Percentiles rank a stretch among this genome's conserved stretches.
Conservation (phyloP, 2,329 filamentous ascomycete species). For the Claviceps fusiformis region DNA sequence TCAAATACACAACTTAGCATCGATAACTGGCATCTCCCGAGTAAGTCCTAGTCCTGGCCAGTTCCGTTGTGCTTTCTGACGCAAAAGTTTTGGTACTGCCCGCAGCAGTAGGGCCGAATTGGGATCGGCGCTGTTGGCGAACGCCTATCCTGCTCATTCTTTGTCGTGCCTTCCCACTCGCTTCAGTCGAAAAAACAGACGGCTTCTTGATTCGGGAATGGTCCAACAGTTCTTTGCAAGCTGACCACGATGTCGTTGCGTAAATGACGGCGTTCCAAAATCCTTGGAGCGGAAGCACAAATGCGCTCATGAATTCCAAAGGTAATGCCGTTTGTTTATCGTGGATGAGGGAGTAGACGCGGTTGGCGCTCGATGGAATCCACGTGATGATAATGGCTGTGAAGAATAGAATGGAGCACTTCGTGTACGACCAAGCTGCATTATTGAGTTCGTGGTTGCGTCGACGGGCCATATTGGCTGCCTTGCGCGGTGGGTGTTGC, state of each 20-base stretch:
- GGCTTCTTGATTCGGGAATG: conserved; percentile 20
- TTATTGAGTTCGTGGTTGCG: conserved; percentile 41
- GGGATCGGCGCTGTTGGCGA: background rate
- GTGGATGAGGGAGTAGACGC: conserved; percentile 56
- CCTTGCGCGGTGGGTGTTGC: conserved; percentile 10
- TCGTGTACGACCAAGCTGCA: conserved; percentile 56
- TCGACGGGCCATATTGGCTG: conserved; percentile 18
- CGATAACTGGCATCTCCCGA: conserved; percentile 19
- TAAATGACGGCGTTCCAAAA: conserved; percentile 80
- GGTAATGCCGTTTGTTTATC: conserved; percentile 36
- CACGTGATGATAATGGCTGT: conserved; percentile 58
- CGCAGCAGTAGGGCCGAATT: conserved; percentile 18
- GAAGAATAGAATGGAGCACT: conserved; percentile 59
- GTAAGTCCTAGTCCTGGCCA: conserved; percentile 25
- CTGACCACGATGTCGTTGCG: conserved; percentile 51
- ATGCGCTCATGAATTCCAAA: conserved; percentile 56
- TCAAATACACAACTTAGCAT: background rate
- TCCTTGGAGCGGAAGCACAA: conserved; percentile 69
- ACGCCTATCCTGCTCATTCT: background rate
- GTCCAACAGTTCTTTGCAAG: conserved; percentile 36
- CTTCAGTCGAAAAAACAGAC: conserved; percentile 20
- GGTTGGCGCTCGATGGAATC: conserved; percentile 66
- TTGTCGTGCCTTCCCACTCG: conserved; percentile 14
- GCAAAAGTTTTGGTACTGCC: conserved; percentile 25
- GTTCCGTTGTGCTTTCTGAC: conserved; percentile 37